Evolutionary conservation across 768 basidiomycete genomes (phyloP), one percentile per base, ranked within the genome.

Genomic region (Xerocomellus chrysenteron): DNA sequence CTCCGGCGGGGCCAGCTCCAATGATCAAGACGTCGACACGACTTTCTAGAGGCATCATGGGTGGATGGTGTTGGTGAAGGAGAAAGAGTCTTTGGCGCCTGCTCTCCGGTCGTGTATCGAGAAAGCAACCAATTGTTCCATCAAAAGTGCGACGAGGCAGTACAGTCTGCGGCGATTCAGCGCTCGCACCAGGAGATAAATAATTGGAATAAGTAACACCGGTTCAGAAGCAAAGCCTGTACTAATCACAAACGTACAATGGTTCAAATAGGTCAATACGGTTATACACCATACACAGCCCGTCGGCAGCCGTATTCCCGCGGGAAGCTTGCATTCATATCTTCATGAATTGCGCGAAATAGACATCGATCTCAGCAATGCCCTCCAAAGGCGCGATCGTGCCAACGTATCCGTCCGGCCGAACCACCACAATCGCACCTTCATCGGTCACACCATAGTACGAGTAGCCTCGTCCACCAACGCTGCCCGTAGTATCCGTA

Each of bases 341-440:
- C 37, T 51, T 61, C 71, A 70, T 62, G 47, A 86, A 85, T 6
- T 59, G 60, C 0, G 68, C 59, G 50, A 88, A 85, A 68, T 87
- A 88, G 1, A 41, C 40, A 32, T 76, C 67, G 36, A 88, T 51
- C 21, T 37, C 64, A 13, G 70, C 64, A 24, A 64, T 50, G 10
- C 75, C 59, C 30, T 74, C 65, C 41, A 88, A 68, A 0, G 86
- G 79, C 2, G 76, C 76, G 33, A 88, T 73, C 61, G 74, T 75
- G 4, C 82, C 84, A 32, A 90, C 78, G 54, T 87, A 87, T 16
- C 87, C 87, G 32, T 71, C 71, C 10, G 69, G 70, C 26, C 71
- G 69, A 33, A 73, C 71, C 3, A 62, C 65, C 40, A 68, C 63
- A 17, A 73, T 50, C 6, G 59, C 67, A n/a, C 71, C 71, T 43